These are phyloP conservation scores for Paramecium sonneborni DNA, from an alignment of 73 alveolate genomes.

Conservation along the genomic window DNA sequence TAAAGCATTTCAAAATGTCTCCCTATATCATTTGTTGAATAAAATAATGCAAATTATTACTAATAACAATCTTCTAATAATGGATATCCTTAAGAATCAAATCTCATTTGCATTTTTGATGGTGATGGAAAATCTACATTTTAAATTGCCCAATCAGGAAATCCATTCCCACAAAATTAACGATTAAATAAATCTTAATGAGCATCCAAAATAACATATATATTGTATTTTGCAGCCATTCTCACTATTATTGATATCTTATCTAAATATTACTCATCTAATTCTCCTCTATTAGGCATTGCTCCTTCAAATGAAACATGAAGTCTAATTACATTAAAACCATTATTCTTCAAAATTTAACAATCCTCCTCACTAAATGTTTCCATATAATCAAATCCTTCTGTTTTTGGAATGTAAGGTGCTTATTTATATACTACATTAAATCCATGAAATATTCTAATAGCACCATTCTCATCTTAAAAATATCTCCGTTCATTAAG, in stretches of 20 bases:
- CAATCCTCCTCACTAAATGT: constrained; percentile 85
- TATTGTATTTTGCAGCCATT: constrained; percentile 78
- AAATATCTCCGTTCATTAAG: not conserved
- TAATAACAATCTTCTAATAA: constrained; percentile 79
- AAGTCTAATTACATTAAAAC: constrained; percentile 85
- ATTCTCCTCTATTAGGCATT: constrained; percentile 78
- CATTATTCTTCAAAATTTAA: constrained; percentile 63
- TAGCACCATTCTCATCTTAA: not conserved
- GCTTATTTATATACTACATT: constrained; percentile 79
- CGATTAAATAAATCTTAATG: constrained; percentile 90
- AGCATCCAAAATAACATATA: constrained; percentile 88
- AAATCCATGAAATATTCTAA: constrained; percentile 53
- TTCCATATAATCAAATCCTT: constrained; percentile 79
- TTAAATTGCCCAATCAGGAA: constrained; percentile 88
- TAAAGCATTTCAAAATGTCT: constrained; percentile 78
- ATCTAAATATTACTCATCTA: constrained; percentile 82
- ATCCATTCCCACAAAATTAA: constrained; percentile 92
- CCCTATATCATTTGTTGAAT: constrained; percentile 78
- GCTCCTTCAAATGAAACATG: constrained; percentile 94
- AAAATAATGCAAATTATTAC: constrained; percentile 69
- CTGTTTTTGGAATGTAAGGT: constrained; percentile 82
- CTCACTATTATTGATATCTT: constrained; percentile 78
- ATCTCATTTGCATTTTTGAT: constrained; percentile 53
- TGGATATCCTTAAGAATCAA: constrained; percentile 69
- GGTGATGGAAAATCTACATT: constrained; percentile 61